Evolutionary conservation across 139 green algal genomes (phyloP).

Genomic region (Desmodesmus armatus): DNA sequence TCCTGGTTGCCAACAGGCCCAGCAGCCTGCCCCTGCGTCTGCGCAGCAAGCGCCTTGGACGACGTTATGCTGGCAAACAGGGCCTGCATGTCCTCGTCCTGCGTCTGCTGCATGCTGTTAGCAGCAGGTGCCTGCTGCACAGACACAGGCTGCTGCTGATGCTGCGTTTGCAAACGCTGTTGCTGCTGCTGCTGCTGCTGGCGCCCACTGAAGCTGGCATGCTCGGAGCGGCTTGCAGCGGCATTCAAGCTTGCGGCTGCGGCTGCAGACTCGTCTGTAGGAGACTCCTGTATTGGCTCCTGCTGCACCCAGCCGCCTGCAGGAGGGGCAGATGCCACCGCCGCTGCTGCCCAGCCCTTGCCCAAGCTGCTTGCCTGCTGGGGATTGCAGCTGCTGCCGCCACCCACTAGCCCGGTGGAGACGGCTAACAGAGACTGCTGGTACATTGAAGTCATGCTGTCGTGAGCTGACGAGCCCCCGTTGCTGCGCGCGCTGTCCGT

Average conservation of each 20-base stretch:
- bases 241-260: no score
- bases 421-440: neutral
- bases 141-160: constrained; percentile 20
- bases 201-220: neutral
- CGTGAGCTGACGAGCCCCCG: neutral
- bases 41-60: neutral
- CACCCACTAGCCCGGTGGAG: neutral
- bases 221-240: no score
- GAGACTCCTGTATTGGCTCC: constrained; percentile 21
- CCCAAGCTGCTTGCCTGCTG: neutral
- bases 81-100: neutral
- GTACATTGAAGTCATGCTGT: constrained; percentile 36
- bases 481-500: neutral
- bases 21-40: neutral
- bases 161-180: neutral
- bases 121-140: neutral
- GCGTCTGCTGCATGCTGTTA: neutral
- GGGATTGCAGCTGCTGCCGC: no score
- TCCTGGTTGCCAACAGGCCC: neutral
- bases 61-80: neutral
- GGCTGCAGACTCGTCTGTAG: constrained; percentile 29
- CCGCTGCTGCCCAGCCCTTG: constrained; percentile 6
- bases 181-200: constrained; percentile 7
- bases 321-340: neutral
- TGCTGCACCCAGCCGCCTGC: neutral